Evolutionary conservation across 371 early-diverging fungal genomes (phyloP).

Genomic region (Rhizopus microsporus): DNA sequence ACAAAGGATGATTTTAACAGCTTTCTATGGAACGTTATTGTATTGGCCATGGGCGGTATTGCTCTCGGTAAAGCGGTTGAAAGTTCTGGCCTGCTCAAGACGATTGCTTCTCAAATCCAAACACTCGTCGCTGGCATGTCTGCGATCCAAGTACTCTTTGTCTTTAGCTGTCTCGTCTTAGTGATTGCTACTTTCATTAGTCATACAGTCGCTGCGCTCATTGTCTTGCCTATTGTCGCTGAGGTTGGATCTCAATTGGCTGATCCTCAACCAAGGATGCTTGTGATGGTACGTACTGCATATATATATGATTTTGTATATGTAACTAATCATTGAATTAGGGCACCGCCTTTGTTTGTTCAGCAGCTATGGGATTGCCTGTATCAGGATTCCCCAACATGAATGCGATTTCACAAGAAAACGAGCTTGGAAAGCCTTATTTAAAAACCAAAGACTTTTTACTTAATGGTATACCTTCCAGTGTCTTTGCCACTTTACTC

Average conservation of each 20-base stretch:
- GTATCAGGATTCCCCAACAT: constrained; percentile 86
- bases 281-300: constrained; percentile 74
- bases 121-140: constrained; percentile 62
- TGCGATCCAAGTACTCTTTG: constrained; percentile 67
- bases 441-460: constrained; percentile 73
- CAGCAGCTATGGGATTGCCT: constrained; percentile 84
- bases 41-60: constrained; percentile 90
- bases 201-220: constrained; percentile 92
- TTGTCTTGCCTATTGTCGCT: constrained; percentile 81
- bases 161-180: constrained; percentile 70
- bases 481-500: constrained; percentile 59
- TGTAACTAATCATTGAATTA: not conserved
- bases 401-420: constrained; percentile 79
- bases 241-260: constrained; percentile 72
- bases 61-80: constrained; percentile 83
- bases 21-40: constrained; percentile 77
- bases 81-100: constrained; percentile 71
- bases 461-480: constrained; percentile 62
- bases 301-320: not conserved
- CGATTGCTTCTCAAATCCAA: constrained; percentile 74
- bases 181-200: constrained; percentile 91
- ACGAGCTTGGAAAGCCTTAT: constrained; percentile 72
- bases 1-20: constrained; percentile 85
- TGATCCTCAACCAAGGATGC: constrained; percentile 84
- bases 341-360: constrained; percentile 76